phyloP scores from a whole-genome alignment of 202 grass and related monocot species.

The Panicum hallii region DNA sequence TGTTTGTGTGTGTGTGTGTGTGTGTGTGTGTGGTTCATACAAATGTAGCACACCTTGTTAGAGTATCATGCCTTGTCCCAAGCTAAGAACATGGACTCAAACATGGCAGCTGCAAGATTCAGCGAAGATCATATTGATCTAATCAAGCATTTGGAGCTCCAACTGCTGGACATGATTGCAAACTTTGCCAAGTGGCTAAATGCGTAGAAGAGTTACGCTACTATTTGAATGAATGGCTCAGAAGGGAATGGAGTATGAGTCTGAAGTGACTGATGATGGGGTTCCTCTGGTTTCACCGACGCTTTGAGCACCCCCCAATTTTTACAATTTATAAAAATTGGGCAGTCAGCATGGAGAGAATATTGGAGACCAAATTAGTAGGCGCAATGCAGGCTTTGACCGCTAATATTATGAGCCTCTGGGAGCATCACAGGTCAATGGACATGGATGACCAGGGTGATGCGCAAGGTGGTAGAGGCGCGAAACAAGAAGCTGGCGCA shows the following conservation, averaged over 20 bases:
- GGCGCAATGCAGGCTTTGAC: conserved; percentile 51
- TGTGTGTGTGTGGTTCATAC: not conserved
- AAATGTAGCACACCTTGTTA: conserved; percentile 73
- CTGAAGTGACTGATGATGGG: conserved; percentile 76
- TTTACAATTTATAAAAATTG: conserved; percentile 68
- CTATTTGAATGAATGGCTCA: conserved; percentile 71
- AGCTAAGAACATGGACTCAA: conserved; percentile 52
- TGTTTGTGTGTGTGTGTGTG: no score
- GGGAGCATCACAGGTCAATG: conserved; percentile 20
- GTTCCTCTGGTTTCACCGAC: no score
- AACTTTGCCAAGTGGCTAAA: conserved; percentile 62
- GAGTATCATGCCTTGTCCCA: conserved; percentile 73
- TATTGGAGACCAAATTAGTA: conserved; percentile 48
- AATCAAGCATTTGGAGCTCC: conserved; percentile 52
- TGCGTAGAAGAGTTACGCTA: conserved; percentile 60
- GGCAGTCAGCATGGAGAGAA: conserved; percentile 45
- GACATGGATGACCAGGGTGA: no score
- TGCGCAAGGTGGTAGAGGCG: no score
- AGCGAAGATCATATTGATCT: conserved; percentile 54
- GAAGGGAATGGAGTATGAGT: conserved; percentile 63
- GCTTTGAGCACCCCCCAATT: conserved; percentile 65
- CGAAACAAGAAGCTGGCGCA: not conserved
- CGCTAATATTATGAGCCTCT: conserved; percentile 46
- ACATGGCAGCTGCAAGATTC: conserved; percentile 40
- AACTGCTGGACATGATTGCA: conserved; percentile 44